Base-by-base conservation (phyloP, 176 grass and related monocot genomes). In the Bonia amplexicaulis region DNA sequence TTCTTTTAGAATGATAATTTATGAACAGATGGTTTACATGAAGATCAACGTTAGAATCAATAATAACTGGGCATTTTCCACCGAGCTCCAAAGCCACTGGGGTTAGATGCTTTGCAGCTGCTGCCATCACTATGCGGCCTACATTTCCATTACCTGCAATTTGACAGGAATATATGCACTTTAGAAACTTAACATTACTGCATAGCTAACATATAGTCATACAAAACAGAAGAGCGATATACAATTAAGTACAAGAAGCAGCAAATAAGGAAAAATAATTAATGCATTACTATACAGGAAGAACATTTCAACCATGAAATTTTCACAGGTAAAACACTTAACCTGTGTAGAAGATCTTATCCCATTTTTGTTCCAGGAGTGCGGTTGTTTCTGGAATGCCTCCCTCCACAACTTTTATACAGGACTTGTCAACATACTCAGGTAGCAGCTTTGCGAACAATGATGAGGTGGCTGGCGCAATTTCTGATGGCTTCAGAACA, bases 271-370 rank as follows among this genome's bases (percentile, higher is more conserved):
- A 52, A 71, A 60, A 81, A 41, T 27, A 87, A 66, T 14, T 26
- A 52, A 11, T 57, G 14, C 49, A 41, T 45, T 25, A 62, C 6
- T 48, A 48, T 42, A 81, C 12, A 61, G 7, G 7, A 87, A 44
- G 67, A 81, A 59, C 14, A 35, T 31, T 42, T 33, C 40, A 46
- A 16, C 33, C 35, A 74, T 22, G 39, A 84, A 80, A 12, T 15
- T 66, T 55, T 44, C 15, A 46, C 2, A 90, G 46, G 47, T 81
- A 67, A 67, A 80, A 54, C 59, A 41, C 8, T 71, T 69, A 41
- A 99, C 97, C 97, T 90, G 97, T 99, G 84, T 99, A 99, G 25
- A 99, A 84, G 73, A 99, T 99, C 88, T 99, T 99, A 27, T 99
- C 97, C 91, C 93, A 99, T 69, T 86, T 99, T 61, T 96, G 86